Evolutionary conservation across 2,329 filamentous ascomycete genomes (phyloP).

Genomic region (Purpureocillium lavendulum): DNA sequence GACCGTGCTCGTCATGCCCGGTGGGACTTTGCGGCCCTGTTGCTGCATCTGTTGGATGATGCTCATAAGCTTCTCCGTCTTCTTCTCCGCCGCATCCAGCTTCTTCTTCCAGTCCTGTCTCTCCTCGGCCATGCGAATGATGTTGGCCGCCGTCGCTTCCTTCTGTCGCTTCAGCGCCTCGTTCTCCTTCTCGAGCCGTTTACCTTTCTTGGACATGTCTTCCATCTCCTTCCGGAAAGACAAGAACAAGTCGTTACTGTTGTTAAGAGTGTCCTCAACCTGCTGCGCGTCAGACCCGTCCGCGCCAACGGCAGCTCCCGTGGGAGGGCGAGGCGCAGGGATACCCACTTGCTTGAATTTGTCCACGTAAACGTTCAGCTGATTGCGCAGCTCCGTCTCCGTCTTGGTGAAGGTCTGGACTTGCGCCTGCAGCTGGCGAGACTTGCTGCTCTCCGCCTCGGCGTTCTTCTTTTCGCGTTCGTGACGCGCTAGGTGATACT

Average conservation of each 20-base stretch:
- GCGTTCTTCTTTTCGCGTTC: constrained; percentile 86
- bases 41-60: constrained; percentile 96
- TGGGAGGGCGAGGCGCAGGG: no score
- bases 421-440: constrained; percentile 79
- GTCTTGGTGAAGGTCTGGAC: constrained; percentile 95
- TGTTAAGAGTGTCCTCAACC: constrained; percentile 98
- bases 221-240: constrained; percentile 99
- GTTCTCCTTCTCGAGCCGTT: constrained; percentile 94
- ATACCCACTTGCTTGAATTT: constrained; percentile 94
- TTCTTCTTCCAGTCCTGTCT: constrained; percentile 77
- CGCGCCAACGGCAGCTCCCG: neutral
- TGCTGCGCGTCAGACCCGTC: constrained; percentile 25
- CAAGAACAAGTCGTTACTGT: constrained; percentile 93
- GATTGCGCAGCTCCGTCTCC: constrained; percentile 84
- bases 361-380: constrained; percentile 97
- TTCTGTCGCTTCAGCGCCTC: constrained; percentile 85
- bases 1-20: constrained; percentile 53
- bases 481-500: constrained; percentile 79
- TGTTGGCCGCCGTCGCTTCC: constrained; percentile 87
- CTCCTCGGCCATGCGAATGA: constrained; percentile 95
- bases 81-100: constrained; percentile 44
- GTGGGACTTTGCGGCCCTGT: constrained; percentile 70
- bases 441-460: constrained; percentile 71
- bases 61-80: constrained; percentile 85
- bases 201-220: constrained; percentile 99